Evolutionary conservation across 1,139 yeast genomes (phyloP), one percentile per base, ranked within the genome.

Genomic region (Suhomyces guaymorum): DNA sequence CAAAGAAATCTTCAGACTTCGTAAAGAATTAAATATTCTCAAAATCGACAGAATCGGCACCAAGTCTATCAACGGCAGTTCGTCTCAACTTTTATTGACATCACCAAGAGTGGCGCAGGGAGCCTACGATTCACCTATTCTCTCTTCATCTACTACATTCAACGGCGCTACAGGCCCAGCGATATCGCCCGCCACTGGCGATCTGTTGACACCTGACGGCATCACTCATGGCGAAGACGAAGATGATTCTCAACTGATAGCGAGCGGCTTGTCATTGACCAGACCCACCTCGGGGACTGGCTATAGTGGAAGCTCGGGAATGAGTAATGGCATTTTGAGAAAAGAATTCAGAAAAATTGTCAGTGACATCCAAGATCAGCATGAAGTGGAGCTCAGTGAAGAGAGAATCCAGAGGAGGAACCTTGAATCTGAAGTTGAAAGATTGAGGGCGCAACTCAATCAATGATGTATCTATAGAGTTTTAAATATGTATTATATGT

Each of bases 311-410:
- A 26, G 32, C n/a, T 29, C 39, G 4, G 37, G 35, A 7, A 60
- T 53, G 44, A 64, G 70, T 48, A 67, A 58, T 34, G 73, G 68
- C 1, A 77, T 82, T 2, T 62, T 85, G 47, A 69, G 89, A 38
- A 75, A 80, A 47, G 90, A 85, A 57, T 85, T 85, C 63, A 80
- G 79, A 51, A 78, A 77, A 49, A 72, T 84, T 26, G 81, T 84
- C 1, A 65, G 69, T 36, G 83, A 79, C 30, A 70, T 85, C 43
- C 84, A 80, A 43, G 75, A 70, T 28, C 78, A 74, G 42, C 82
- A 82, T 49, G 82, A 77, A 44, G 56, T 65, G 17, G 84, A 81
- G 47, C 55, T 83, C 40, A 67, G 70, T 28, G 74, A 72, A 50
- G 87, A 81, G 53, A 70, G 78, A 33, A 53, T 66, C n/a, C 79